Evolutionary conservation across 495 filamentous ascomycete species (phyloP), one percentile per base, ranked within the genome.

Genomic region (Penicillium antarcticum): DNA sequence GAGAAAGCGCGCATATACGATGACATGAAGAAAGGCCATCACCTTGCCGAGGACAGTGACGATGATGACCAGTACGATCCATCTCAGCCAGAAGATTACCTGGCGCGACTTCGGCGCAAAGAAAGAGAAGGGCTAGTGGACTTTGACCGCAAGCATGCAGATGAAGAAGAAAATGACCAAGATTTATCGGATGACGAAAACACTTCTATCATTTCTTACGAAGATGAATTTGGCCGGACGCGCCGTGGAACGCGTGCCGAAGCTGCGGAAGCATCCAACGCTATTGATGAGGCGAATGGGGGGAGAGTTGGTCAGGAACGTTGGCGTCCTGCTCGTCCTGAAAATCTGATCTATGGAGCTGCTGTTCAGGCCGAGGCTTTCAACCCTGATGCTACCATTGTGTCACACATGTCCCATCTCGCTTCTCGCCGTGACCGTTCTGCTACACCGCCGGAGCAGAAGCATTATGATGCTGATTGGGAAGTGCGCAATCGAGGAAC

Each of bases 91-190:
- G 68, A 71, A 8, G 54, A 57, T 34, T 69, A 73, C 48, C 29
- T 71, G 3, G 44, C 59, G 2, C 54, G 69, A 16, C 40, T 76
- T 17, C 55, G 72, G 7, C 60, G 72, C 45, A 69, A 65, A 50
- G 73, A 76, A 46, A 68, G 70, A 43, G 80, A 79, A 59, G 80
- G 69, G 8, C 70, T 92, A 17, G 85, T 98, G 0, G 94, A 98
- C 72, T 98, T 97, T 62, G 92, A 97, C 69, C 75, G 83, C 37
- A 98, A 97, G 69, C 96, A 92, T 90, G 89, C 85, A 0, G 89
- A 95, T 57, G 65, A 69, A 34, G 65, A 83, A 38, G 67, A 68
- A 10, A 72, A 74, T 11, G 61, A 64, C 12, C 62, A 50, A 12
- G 67, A 64, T 11, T 52, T 55, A 62, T 32, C 75, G 14, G 69